Percentiles rank a stretch among this genome's conserved stretches.
These are phyloP conservation scores for Uncinocarpus reesii DNA, from an alignment of 2,329 filamentous ascomycete species.

Conservation along the genomic window DNA sequence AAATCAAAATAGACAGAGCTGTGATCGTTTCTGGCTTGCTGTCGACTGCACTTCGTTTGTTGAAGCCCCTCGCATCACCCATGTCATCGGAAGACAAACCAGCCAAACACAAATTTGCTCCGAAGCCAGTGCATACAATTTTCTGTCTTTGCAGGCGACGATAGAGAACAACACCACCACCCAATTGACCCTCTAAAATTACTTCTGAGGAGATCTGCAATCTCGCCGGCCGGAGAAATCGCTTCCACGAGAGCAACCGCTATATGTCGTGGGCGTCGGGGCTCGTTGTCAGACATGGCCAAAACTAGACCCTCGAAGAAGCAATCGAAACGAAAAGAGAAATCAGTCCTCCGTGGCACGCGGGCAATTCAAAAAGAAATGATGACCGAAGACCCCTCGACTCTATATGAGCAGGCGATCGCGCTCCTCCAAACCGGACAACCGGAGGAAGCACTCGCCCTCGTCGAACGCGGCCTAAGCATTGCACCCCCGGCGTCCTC, in stretches of 20 bases:
- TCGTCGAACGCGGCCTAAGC: slow-evolving; percentile 45
- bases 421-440: slow-evolving; percentile 49
- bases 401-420: slow-evolving; percentile 48
- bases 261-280: too few relatives aligned
- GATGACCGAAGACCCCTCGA: slow-evolving; percentile 43
- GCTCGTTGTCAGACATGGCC: slow-evolving; percentile 37
- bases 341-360: slow-evolving; percentile 36
- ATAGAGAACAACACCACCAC: too few relatives aligned
- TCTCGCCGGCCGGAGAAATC: too few relatives aligned
- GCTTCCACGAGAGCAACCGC: too few relatives aligned
- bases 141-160: too few relatives aligned
- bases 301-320: slow-evolving; percentile 44
- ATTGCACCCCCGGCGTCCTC: slow-evolving; percentile 27
- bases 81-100: slow-evolving; percentile 8
- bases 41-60: too few relatives aligned
- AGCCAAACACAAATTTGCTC: slow-evolving; percentile 7
- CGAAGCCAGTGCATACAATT: background rate
- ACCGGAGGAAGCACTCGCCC: slow-evolving; percentile 46
- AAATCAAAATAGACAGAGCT: background rate
- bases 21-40: too few relatives aligned
- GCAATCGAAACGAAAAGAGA: slow-evolving; percentile 32
- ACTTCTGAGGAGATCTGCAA: too few relatives aligned
- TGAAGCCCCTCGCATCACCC: background rate
- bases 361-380: slow-evolving; percentile 32
- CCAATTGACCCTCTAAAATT: background rate